A percentile compares a stretch with the other conserved stretches of the same genome.
Conservation (phyloP, 108 stramenopile genomes). For the Skeletonema tropicum region DNA sequence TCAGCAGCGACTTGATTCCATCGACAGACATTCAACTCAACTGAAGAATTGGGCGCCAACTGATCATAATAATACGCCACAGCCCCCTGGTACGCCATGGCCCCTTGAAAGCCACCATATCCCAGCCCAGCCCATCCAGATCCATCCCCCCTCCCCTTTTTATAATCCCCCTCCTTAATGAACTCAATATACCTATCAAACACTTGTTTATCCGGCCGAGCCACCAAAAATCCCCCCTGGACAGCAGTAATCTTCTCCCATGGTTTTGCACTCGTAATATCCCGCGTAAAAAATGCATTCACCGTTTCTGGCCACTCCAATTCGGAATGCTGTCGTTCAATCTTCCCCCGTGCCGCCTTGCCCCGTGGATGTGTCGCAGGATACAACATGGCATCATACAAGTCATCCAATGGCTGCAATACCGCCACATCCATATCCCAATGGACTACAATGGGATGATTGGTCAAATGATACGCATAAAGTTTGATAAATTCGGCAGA, state of each 20-base stretch:
- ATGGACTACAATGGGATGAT: conserved; percentile 70
- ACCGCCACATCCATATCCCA: conserved; percentile 71
- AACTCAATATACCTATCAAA: conserved; percentile 68
- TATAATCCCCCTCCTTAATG: conserved; percentile 62
- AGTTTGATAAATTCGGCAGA: conserved; percentile 88
- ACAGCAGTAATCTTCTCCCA: conserved; percentile 47
- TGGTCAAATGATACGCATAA: conserved; percentile 74
- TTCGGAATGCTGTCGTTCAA: conserved; percentile 50
- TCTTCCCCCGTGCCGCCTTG: conserved; percentile 22
- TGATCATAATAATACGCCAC: conserved; percentile 68
- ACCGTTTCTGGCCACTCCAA: conserved; percentile 18
- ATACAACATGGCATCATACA: conserved; percentile 71
- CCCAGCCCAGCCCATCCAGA: conserved; percentile 48
- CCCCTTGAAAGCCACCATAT: conserved; percentile 73
- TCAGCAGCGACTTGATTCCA: conserved; percentile 73
- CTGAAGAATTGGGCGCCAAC: conserved; percentile 22
- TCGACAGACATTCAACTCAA: conserved; percentile 66
- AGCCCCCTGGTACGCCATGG: conserved; percentile 74
- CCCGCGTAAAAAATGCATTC: conserved; percentile 56
- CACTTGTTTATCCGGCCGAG: conserved; percentile 51
- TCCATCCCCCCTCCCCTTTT: conserved; percentile 44
- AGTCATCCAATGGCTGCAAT: conserved; percentile 64
- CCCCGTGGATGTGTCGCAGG: conserved; percentile 24
- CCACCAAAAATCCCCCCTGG: conserved; percentile 82
- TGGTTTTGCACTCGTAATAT: conserved; percentile 56